These are phyloP conservation scores for Sphagnum tenellum DNA, from an alignment of 225 moss, liverwort and hornwort species.

Conservation along the genomic window DNA sequence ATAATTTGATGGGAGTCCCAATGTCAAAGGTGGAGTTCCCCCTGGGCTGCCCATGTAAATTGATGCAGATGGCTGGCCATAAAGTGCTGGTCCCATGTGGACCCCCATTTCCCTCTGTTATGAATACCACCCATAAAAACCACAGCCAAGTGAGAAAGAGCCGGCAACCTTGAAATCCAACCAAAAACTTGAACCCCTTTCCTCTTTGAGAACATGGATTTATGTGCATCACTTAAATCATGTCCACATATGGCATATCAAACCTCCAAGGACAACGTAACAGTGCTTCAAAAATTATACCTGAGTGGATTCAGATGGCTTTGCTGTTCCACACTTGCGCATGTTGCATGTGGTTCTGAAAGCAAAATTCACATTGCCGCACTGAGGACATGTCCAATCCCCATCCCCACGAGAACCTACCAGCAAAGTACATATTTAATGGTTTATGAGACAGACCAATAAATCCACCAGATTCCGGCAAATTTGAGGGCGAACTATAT, in stretches of 20 bases:
- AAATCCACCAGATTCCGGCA: no score
- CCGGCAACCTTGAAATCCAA: no score
- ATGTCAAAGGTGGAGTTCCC: conserved; percentile 84
- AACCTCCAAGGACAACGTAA: no score
- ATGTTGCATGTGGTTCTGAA: conserved; percentile 98
- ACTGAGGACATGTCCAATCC: conserved; percentile 99
- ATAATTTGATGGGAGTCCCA: conserved; percentile 82
- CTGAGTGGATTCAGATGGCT: conserved; percentile 32
- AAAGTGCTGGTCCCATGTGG: conserved; percentile 73
- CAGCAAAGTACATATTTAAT: neutral
- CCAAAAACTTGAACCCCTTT: no score
- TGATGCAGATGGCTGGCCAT: conserved; percentile 70
- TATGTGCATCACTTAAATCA: no score
- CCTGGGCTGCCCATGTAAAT: conserved; percentile 99
- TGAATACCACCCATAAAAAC: no score
- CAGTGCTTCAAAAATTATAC: no score
- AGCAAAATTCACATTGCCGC: conserved; percentile 99
- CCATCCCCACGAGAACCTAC: conserved; percentile 81
- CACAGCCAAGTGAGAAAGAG: no score
- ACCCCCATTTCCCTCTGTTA: conserved; percentile 74
- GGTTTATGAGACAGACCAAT: no score
- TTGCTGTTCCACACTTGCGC: conserved; percentile 96
- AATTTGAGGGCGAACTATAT: no score
- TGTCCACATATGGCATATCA: no score
- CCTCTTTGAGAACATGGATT: no score